Percentiles rank a stretch among this genome's conserved stretches.
Evolutionary conservation across 208 protist species (phyloP).

Genomic region (Leishmania aethiopica): DNA sequence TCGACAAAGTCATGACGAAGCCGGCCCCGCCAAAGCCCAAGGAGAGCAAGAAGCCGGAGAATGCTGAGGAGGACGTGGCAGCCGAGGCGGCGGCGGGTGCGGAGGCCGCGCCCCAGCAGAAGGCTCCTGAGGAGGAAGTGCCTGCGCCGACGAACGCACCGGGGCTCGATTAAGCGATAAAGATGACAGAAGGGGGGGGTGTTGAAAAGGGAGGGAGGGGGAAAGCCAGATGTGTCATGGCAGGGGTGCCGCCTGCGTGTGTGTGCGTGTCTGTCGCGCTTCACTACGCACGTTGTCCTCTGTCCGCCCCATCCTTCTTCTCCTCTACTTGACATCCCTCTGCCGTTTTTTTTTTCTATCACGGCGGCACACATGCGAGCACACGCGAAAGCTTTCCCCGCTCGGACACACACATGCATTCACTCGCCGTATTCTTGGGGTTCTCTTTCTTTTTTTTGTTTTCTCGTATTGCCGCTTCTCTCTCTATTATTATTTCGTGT

Average conservation of each 20-base stretch:
- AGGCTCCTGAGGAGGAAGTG: conserved; percentile 26
- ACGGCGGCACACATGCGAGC: background rate
- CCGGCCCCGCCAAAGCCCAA: conserved; percentile 56
- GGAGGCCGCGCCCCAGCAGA: conserved; percentile 8
- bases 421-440: background rate
- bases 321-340: background rate
- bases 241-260: background rate
- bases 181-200: background rate
- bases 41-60: conserved; percentile 30
- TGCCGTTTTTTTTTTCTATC: background rate
- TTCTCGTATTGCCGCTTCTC: background rate
- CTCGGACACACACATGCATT: background rate
- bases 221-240: background rate
- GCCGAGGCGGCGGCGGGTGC: conserved; percentile 20
- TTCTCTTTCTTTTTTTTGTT: background rate
- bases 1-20: conserved; percentile 52
- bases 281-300: background rate
- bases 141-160: conserved; percentile 23
- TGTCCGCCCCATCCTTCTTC: background rate
- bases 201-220: background rate
- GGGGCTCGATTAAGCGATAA: conserved; percentile 42
- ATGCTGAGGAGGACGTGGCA: conserved; percentile 33
- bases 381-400: background rate
- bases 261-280: conserved; percentile 4
- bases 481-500: background rate